phyloP scores from a whole-genome alignment of 441 rosid species.

The Erysimum pusillum region DNA sequence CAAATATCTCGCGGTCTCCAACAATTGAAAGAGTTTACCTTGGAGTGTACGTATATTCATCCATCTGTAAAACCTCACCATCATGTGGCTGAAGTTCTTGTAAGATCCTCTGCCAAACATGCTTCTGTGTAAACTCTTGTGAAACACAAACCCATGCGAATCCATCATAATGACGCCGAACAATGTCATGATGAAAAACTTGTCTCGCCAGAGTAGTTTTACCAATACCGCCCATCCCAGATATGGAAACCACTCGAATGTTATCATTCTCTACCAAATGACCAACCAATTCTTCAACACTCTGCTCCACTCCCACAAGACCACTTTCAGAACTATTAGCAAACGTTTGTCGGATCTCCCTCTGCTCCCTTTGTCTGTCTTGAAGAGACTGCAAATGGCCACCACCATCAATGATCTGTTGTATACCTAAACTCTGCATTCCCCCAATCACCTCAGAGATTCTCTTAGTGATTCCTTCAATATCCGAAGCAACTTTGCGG shows the following conservation, averaged over 20 bases:
- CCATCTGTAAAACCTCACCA: background rate
- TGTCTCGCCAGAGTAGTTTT: slow-evolving; percentile 46
- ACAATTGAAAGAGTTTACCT: slow-evolving; percentile 11
- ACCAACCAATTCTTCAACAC: slow-evolving; percentile 20
- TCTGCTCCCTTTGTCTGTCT: background rate
- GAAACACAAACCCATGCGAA: slow-evolving; percentile 43
- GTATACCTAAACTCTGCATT: slow-evolving; percentile 1
- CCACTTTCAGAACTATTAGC: slow-evolving; percentile 29
- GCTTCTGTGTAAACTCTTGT: slow-evolving; percentile 22
- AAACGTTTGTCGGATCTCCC: background rate
- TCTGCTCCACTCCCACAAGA: slow-evolving; percentile 40
- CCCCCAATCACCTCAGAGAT: background rate
- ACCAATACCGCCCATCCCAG: slow-evolving; percentile 49
- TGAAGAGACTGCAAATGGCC: background rate
- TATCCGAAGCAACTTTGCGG: slow-evolving; percentile 4
- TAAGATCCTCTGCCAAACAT: slow-evolving; percentile 38
- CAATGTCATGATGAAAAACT: slow-evolving; percentile 32
- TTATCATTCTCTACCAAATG: slow-evolving; percentile 23
- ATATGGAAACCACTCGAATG: slow-evolving; percentile 27
- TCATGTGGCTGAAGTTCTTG: slow-evolving; percentile 2
- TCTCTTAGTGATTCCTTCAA: slow-evolving; percentile 4
- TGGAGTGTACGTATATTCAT: slow-evolving; percentile 21
- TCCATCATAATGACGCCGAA: background rate
- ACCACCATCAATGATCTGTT: background rate
- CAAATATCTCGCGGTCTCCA: slow-evolving; percentile 24